phyloP scores from a whole-genome alignment of 2,329 filamentous ascomycete genomes.

The Xylariales sp. region DNA sequence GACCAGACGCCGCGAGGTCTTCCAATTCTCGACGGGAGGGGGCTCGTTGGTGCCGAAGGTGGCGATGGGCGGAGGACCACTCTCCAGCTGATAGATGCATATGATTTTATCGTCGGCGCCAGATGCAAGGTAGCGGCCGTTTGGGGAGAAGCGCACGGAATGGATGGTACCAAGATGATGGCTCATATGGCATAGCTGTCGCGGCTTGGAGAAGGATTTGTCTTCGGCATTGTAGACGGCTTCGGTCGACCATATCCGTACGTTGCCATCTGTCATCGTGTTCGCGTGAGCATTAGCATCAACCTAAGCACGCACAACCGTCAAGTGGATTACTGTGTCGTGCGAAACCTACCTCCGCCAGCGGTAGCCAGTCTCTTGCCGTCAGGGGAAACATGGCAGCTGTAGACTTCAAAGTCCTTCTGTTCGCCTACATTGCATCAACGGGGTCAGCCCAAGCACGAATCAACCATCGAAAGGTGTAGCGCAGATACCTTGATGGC shows the following conservation, averaged over 20 bases:
- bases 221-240: conserved; percentile 80
- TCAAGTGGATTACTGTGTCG: too few relatives aligned
- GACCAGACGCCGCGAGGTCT: conserved; percentile 86
- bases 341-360: conserved; percentile 66
- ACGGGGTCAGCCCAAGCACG: too few relatives aligned
- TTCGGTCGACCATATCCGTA: conserved; percentile 96
- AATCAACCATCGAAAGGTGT: conserved; percentile 11
- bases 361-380: conserved; percentile 88
- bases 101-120: conserved; percentile 99
- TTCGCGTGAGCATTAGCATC: too few relatives aligned
- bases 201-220: conserved; percentile 68
- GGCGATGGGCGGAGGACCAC: conserved; percentile 70
- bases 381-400: conserved; percentile 94
- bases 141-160: conserved; percentile 93
- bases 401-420: conserved; percentile 98
- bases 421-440: conserved; percentile 74
- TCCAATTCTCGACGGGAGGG: conserved; percentile 95
- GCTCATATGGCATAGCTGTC: conserved; percentile 96
- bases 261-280: conserved; percentile 71
- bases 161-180: conserved; percentile 97
- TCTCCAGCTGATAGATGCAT: conserved; percentile 90
- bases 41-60: conserved; percentile 80
- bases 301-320: too few relatives aligned
- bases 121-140: conserved; percentile 90
- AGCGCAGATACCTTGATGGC: conserved; percentile 67